Evolutionary conservation across 2,329 filamentous ascomycete genomes (phyloP).

Genomic region (Basipetospora chlamydospora): DNA sequence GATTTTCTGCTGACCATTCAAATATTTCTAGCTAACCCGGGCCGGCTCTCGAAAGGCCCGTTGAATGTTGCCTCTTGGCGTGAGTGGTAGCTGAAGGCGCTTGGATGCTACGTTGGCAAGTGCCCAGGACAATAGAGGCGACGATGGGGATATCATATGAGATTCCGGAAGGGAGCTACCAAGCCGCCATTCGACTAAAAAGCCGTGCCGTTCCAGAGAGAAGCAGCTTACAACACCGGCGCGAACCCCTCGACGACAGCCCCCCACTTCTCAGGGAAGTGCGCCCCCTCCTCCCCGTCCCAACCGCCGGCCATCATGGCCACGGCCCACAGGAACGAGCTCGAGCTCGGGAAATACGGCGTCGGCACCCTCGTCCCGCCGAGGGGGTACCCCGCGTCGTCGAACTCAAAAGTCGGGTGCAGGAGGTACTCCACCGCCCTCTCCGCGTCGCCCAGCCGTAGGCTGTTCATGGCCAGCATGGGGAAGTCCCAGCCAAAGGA

Average conservation of each 20-base stretch:
- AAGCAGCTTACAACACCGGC: background rate
- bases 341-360: slow-evolving; percentile 40
- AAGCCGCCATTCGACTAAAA: no score
- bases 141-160: no score
- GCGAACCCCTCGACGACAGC: slow-evolving; percentile 32
- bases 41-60: no score
- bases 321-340: slow-evolving; percentile 33
- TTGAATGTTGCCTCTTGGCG: no score
- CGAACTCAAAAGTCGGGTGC: slow-evolving; percentile 35
- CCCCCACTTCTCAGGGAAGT: slow-evolving; percentile 33
- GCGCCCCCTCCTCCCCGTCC: slow-evolving; percentile 30
- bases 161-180: no score
- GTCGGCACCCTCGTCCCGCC: slow-evolving; percentile 38
- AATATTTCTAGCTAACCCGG: no score
- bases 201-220: no score
- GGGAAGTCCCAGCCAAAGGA: slow-evolving; percentile 30
- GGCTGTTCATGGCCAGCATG: slow-evolving; percentile 28
- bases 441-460: slow-evolving; percentile 23
- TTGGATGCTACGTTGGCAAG: no score
- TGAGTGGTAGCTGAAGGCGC: no score
- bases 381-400: slow-evolving; percentile 40
- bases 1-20: no score
- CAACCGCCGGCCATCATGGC: slow-evolving; percentile 44
- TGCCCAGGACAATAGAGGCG: no score
- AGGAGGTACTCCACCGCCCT: slow-evolving; percentile 28